These are phyloP conservation scores for Astrocystis sublimbata DNA, from an alignment of 495 filamentous ascomycete genomes.

Conservation along the genomic window DNA sequence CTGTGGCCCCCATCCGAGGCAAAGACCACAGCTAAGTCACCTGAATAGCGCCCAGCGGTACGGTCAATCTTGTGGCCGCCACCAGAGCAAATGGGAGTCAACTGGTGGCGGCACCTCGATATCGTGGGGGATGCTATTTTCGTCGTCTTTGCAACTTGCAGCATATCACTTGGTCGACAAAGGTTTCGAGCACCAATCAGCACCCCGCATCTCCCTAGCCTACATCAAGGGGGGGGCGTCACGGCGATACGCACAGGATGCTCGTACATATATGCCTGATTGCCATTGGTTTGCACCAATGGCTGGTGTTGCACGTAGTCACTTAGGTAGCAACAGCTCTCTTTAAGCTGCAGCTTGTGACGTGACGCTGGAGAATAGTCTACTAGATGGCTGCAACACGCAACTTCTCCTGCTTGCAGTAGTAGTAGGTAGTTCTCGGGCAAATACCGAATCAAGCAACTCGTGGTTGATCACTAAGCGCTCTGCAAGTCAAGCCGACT, in stretches of 20 bases:
- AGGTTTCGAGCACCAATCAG: constrained; percentile 16
- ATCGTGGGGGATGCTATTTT: constrained; percentile 17
- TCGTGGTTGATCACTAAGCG: neutral
- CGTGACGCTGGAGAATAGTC: neutral
- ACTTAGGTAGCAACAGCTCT: neutral
- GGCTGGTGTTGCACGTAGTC: constrained; percentile 9
- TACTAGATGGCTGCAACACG: too few species aligned
- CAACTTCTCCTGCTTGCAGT: too few species aligned
- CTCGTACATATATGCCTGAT: neutral
- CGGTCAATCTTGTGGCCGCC: neutral
- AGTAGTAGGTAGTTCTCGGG: neutral
- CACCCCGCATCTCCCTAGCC: constrained; percentile 6
- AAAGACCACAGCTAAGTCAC: constrained; percentile 5
- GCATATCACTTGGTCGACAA: neutral
- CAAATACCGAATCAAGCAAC: neutral
- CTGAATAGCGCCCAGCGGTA: neutral
- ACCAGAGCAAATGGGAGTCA: neutral
- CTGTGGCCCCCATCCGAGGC: constrained; percentile 3
- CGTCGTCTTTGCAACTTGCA: constrained; percentile 5
- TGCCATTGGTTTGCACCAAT: constrained; percentile 19
- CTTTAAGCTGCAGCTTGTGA: neutral
- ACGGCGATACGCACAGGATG: constrained; percentile 19
- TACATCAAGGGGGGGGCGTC: constrained; percentile 9
- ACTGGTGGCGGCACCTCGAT: neutral
- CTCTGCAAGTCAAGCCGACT: neutral